Conservation (phyloP, 805 yeast genomes). For the Wickerhamomyces alni region DNA sequence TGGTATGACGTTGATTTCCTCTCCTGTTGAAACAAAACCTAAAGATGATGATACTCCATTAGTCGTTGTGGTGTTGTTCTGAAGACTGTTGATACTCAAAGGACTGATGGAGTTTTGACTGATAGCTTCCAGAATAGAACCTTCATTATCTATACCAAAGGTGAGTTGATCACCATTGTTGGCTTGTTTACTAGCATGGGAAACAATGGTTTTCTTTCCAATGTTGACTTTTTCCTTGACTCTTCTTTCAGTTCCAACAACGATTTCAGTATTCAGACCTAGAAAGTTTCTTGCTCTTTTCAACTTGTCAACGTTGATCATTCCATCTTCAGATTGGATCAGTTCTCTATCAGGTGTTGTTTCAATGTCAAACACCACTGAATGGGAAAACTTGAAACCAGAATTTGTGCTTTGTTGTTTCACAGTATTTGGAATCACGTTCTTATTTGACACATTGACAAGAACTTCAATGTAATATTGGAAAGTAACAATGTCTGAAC, state of each 20-base stretch:
- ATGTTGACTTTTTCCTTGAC: constrained; percentile 8
- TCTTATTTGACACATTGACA: constrained; percentile 69
- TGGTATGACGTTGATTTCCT: constrained; percentile 2
- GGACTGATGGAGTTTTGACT: constrained; percentile 22
- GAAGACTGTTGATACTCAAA: constrained; percentile 14
- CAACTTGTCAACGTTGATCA: constrained; percentile 74
- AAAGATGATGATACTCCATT: neutral
- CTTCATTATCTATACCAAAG: neutral
- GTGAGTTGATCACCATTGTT: neutral
- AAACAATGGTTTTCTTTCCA: constrained; percentile 10
- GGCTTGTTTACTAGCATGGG: constrained; percentile 3
- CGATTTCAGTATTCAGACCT: constrained; percentile 73
- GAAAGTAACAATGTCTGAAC: constrained; percentile 66
- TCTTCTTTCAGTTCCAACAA: constrained; percentile 69
- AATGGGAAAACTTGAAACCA: constrained; percentile 15
- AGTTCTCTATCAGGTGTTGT: constrained; percentile 16
- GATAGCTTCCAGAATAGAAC: constrained; percentile 9
- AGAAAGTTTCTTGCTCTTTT: constrained; percentile 73
- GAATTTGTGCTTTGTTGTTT: constrained; percentile 22
- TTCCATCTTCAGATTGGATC: constrained; percentile 25
- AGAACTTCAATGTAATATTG: constrained; percentile 82
- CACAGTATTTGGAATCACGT: constrained; percentile 21
- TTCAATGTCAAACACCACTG: constrained; percentile 21
- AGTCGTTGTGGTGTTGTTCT: neutral
- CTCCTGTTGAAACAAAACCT: constrained; percentile 6